Percentiles rank a stretch among this genome's conserved stretches.
Conservation (phyloP, 805 yeast genomes). For the Kodamaea neixiangensis region DNA sequence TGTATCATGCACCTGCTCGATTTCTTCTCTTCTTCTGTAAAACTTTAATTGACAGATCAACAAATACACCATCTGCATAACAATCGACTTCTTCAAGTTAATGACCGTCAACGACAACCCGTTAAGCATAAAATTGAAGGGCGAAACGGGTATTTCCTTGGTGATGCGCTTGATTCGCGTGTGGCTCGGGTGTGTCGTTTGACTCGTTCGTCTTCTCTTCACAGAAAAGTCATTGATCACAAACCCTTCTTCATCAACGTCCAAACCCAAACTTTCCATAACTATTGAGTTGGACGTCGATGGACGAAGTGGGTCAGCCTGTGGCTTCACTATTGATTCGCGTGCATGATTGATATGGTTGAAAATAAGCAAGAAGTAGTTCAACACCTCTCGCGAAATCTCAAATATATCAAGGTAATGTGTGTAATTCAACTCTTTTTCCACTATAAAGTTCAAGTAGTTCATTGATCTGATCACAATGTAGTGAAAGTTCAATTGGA, state of each 20-base stretch:
- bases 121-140: conserved; percentile 43
- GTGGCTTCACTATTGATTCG: conserved; percentile 11
- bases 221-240: conserved; percentile 46
- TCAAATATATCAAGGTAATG: conserved; percentile 38
- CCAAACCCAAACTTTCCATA: conserved; percentile 40
- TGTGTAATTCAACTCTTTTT: conserved; percentile 37
- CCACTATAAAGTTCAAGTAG: conserved; percentile 44
- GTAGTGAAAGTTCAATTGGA: conserved; percentile 47
- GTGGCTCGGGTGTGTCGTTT: conserved; percentile 8
- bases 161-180: conserved; percentile 16
- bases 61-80: conserved; percentile 44
- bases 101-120: conserved; percentile 46
- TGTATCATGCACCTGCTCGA: conserved; percentile 13
- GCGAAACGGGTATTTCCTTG: conserved; percentile 37
- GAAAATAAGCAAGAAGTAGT: conserved; percentile 39
- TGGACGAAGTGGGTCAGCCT: conserved; percentile 2
- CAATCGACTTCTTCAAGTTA: conserved; percentile 43
- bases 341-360: conserved; percentile 24
- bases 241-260: conserved; percentile 47
- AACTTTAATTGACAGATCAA: conserved; percentile 42
- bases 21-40: conserved; percentile 27
- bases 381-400: conserved; percentile 39
- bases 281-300: conserved; percentile 20
- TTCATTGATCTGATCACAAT: conserved; percentile 44
- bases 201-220: conserved; percentile 29